A percentile compares a stretch with the other conserved stretches of the same genome.
Evolutionary conservation across 176 grass and related monocot species (phyloP).

Genomic region (Sorghum bicolor): DNA sequence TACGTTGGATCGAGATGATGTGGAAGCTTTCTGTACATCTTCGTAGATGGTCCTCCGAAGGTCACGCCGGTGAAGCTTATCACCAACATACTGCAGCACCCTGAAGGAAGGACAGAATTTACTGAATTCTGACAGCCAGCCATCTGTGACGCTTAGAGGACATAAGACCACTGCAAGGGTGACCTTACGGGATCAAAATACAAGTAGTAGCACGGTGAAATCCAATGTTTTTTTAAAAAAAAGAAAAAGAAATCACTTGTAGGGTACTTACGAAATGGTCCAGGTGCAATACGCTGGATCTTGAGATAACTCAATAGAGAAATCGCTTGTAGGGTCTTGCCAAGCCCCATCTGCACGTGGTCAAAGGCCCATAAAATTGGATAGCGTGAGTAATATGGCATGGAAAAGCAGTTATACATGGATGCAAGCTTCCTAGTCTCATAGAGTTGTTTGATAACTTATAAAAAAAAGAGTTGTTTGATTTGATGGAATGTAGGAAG

Average conservation of each 20-base stretch:
- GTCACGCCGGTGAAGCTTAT: conserved; percentile 56
- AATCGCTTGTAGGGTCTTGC: conserved; percentile 93
- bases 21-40: conserved; percentile 32
- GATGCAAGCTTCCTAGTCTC: not conserved
- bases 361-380: not conserved
- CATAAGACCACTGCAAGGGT: conserved; percentile 77
- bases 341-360: conserved; percentile 79
- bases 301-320: conserved; percentile 82
- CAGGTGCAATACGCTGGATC: conserved; percentile 42
- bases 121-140: conserved; percentile 78
- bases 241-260: not conserved
- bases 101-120: conserved; percentile 73
- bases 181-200: conserved; percentile 19
- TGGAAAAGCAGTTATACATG: not conserved
- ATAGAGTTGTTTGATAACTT: not conserved
- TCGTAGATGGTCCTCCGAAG: conserved; percentile 57
- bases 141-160: conserved; percentile 74
- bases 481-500: not conserved
- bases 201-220: not conserved
- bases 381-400: not conserved
- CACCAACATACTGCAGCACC: conserved; percentile 65
- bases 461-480: too few species aligned
- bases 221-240: not conserved
- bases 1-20: conserved; percentile 43
- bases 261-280: conserved; percentile 68